These are phyloP conservation scores for Phytophthora chlamydospora DNA, from an alignment of 352 stramenopile species.

Conservation along the genomic window DNA sequence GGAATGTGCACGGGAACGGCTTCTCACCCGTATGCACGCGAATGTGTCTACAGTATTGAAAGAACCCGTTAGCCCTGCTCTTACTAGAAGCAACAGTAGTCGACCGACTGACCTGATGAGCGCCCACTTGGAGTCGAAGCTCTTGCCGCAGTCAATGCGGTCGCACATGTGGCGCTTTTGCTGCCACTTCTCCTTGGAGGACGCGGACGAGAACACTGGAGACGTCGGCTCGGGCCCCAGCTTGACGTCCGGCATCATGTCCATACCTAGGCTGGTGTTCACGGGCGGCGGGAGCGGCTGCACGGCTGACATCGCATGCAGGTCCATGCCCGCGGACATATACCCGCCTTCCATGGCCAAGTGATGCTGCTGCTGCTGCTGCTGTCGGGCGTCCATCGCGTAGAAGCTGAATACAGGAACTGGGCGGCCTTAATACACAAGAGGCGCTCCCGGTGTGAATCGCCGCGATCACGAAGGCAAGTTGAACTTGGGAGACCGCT, in stretches of 20 bases:
- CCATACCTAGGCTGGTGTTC: slow-evolving; percentile 20
- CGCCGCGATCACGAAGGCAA: slow-evolving; percentile 38
- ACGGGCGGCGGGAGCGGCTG: slow-evolving; percentile 24
- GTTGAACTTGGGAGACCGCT: slow-evolving; percentile 33
- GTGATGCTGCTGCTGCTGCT: slow-evolving; percentile 24
- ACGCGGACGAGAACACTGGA: slow-evolving; percentile 43
- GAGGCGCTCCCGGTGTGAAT: slow-evolving; percentile 25
- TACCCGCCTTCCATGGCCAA: slow-evolving; percentile 22
- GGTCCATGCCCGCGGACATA: slow-evolving; percentile 20
- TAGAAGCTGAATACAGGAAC: slow-evolving; percentile 19
- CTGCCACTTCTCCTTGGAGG: slow-evolving; percentile 67
- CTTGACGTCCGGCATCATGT: slow-evolving; percentile 16
- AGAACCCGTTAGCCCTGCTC: slow-evolving; percentile 17
- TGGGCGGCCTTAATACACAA: neutral
- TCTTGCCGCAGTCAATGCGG: slow-evolving; percentile 73
- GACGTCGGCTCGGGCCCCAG: slow-evolving; percentile 26
- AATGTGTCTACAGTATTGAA: slow-evolving; percentile 63
- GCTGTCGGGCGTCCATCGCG: slow-evolving; percentile 32
- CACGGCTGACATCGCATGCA: slow-evolving; percentile 22
- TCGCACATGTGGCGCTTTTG: slow-evolving; percentile 79
- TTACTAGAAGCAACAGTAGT: neutral
- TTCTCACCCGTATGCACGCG: slow-evolving; percentile 90
- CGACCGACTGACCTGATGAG: slow-evolving; percentile 63
- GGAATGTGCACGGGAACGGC: slow-evolving; percentile 83
- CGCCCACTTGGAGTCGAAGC: slow-evolving; percentile 88